phyloP scores from a whole-genome alignment of 1,284 basidiomycete genomes.

The Ceratobasidium sp. region DNA sequence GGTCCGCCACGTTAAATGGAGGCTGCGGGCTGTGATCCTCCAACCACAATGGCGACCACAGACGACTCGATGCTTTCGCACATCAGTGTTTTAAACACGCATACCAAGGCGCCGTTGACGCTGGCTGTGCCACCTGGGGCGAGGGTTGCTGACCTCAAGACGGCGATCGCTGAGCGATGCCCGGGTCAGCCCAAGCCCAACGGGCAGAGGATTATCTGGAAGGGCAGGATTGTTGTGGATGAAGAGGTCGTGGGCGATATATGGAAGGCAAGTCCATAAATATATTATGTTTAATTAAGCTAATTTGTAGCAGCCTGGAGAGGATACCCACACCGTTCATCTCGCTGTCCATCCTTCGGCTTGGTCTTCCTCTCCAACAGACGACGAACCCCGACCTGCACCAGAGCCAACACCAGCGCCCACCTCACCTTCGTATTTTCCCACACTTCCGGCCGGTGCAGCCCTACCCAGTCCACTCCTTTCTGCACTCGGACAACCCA shows the following conservation, averaged over 20 bases:
- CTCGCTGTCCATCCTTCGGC: slow-evolving; percentile 76
- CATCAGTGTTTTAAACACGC: slow-evolving; percentile 23
- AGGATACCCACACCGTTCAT: slow-evolving; percentile 68
- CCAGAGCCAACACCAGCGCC: slow-evolving; percentile 9
- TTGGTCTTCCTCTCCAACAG: slow-evolving; percentile 64
- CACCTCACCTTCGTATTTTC: not conserved
- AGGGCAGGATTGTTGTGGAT: slow-evolving; percentile 69
- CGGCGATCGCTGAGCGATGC: slow-evolving; percentile 65
- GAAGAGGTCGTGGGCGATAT: slow-evolving; percentile 67
- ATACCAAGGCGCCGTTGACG: slow-evolving; percentile 21
- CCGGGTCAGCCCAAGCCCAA: slow-evolving; percentile 67
- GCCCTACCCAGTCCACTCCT: not conserved
- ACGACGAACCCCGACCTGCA: slow-evolving; percentile 44
- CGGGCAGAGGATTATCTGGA: slow-evolving; percentile 76
- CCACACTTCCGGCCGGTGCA: slow-evolving; percentile 5
- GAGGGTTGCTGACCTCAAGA: slow-evolving; percentile 69
- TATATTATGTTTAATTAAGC: slow-evolving; percentile 23
- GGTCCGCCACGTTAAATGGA: slow-evolving; percentile 34
- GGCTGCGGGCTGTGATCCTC: slow-evolving; percentile 13
- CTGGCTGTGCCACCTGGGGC: slow-evolving; percentile 55
- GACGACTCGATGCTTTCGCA: slow-evolving; percentile 13
- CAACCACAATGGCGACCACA: not conserved
- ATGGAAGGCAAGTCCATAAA: slow-evolving; percentile 63
- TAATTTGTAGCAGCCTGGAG: slow-evolving; percentile 53
- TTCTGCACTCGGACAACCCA: not conserved